Evolutionary conservation across 768 basidiomycete species (phyloP).

Genomic region (Suillus clintonianus): DNA sequence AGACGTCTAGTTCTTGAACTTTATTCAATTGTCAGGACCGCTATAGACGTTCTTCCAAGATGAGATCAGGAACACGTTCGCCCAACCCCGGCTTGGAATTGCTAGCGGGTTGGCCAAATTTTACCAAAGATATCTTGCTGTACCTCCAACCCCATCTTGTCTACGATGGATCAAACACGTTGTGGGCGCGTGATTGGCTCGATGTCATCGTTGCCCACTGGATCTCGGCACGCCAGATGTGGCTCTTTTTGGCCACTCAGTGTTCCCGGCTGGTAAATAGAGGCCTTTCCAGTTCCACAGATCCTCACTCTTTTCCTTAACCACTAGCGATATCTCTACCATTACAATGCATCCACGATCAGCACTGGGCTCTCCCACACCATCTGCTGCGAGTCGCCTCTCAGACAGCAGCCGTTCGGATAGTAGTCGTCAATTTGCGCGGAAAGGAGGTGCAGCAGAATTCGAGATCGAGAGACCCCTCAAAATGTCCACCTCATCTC

Average conservation of each 20-base stretch:
- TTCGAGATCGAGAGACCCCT: conserved; percentile 68
- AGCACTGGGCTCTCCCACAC: conserved; percentile 32
- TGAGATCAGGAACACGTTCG: conserved; percentile 1
- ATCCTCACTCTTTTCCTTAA: conserved; percentile 12
- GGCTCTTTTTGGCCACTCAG: conserved; percentile 35
- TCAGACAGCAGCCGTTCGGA: conserved; percentile 41
- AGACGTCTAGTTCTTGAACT: background rate
- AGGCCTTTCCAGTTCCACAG: conserved; percentile 11
- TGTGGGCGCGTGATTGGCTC: conserved; percentile 34
- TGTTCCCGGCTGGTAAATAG: conserved; percentile 31
- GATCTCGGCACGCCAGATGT: conserved; percentile 31
- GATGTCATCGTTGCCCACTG: conserved; percentile 25
- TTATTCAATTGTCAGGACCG: background rate
- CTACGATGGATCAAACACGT: conserved; percentile 28
- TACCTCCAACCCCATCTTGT: conserved; percentile 5
- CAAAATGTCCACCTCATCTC: conserved; percentile 30
- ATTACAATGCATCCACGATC: conserved; percentile 29
- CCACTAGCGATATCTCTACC: conserved; percentile 8
- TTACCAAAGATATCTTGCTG: conserved; percentile 31
- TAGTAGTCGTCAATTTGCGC: conserved; percentile 34
- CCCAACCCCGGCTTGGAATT: background rate
- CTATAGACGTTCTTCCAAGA: background rate
- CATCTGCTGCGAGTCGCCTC: conserved; percentile 38
- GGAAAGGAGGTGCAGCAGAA: conserved; percentile 47
- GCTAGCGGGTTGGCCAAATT: conserved; percentile 10